Percentiles rank a stretch among this genome's conserved stretches.
Evolutionary conservation across 306 rosid genomes (phyloP).

Genomic region (Cicer bijugum): DNA sequence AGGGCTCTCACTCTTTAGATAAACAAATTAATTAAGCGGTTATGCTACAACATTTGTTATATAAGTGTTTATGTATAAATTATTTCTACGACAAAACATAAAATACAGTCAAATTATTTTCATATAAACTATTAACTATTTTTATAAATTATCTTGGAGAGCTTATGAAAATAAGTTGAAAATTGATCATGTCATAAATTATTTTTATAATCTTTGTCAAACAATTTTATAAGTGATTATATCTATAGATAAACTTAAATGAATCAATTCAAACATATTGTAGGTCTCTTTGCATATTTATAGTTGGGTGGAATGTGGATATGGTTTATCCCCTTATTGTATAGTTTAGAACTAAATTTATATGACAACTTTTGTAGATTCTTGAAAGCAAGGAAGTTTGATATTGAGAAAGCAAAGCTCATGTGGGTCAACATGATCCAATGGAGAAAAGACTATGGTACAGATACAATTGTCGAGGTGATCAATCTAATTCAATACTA

Average conservation of each 20-base stretch:
- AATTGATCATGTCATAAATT: neutral
- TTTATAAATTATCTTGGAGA: neutral
- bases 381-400: conserved; percentile 87
- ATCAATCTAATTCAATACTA: conserved; percentile 30
- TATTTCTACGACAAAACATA: neutral
- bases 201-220: neutral
- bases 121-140: neutral
- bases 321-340: conserved; percentile 28
- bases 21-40: no score
- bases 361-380: conserved; percentile 58
- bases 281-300: neutral
- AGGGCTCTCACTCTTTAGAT: no score
- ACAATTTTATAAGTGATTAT: neutral
- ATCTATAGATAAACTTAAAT: neutral
- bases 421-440: conserved; percentile 94
- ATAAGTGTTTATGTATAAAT: no score
- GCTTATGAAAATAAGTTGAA: neutral
- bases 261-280: neutral
- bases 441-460: conserved; percentile 85
- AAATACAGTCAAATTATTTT: neutral
- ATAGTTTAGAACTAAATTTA: conserved; percentile 3
- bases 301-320: neutral
- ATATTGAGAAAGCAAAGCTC: conserved; percentile 76
- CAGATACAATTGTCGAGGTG: conserved; percentile 80
- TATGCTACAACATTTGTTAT: no score